Base-by-base conservation (phyloP, 495 filamentous ascomycete genomes). In the Penicillium turbatum region DNA sequence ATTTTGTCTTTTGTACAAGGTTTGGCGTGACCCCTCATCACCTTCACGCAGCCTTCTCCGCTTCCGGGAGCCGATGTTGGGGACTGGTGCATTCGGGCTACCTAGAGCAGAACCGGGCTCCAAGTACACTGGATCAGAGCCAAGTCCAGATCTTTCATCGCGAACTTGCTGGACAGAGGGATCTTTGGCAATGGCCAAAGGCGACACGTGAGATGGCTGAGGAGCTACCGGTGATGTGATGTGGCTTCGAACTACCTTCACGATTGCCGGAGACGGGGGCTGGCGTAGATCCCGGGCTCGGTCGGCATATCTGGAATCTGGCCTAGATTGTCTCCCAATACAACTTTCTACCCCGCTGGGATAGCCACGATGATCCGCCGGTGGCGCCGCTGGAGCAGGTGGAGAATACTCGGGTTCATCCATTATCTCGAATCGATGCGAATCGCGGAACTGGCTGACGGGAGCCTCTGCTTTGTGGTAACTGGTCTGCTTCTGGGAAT, bases 161-260 rank as follows among this genome's bases (percentile, higher is more conserved):
- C 59, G 68, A 19, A 52, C 41, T 51, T 72, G 72, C 29, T 69
- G 66, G 24, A 70, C 71, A 5, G 80, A 75, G 26, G 82, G 79
- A 35, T 76, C 75, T 62, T 85, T 86, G 38, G 83, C 72, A 26
- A 78, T 77, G 19, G 86, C 84, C 41, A 93, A 66, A 8, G 88
- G 88, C 16, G 90, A 91, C 17, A 93, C 86, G 57, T 88, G 83
- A 30, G 86, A 84, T 29, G 90, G 90, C 53, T 89, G 88, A 34
- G 90, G 90, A 41, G 90, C 90, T 57, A 87, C 72, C 24, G 90
- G 89, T 15, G 86, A 87, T 11, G 73, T 79, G 46, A 85, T 83
- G 58, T 83, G 79, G 59, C 84, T 86, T 53, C 74, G 73, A 49
- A 84, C 68, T 32, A 85, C 68, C 42, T 70, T 76, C 31, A 79